Conservation (phyloP, 176 grass and related monocot species). For the Elaeis guineensis region DNA sequence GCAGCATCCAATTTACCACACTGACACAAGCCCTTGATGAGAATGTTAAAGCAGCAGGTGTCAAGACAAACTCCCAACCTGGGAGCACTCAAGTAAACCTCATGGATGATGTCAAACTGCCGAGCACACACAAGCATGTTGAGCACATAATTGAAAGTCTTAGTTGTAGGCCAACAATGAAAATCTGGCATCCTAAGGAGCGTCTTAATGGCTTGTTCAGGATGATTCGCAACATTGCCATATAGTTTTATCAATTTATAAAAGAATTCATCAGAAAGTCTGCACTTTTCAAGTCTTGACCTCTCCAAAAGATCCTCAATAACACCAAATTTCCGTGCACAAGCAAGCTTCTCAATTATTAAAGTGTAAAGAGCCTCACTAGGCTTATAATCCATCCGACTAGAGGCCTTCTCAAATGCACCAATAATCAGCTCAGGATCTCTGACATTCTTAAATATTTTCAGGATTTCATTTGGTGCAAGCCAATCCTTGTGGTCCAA, state of each 20-base stretch:
- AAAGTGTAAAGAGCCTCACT: slow-evolving; percentile 64
- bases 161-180: slow-evolving; percentile 52
- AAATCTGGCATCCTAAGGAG: slow-evolving; percentile 60
- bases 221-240: slow-evolving; percentile 66
- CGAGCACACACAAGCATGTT: slow-evolving; percentile 77
- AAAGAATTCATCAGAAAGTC: slow-evolving; percentile 73
- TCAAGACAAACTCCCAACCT: slow-evolving; percentile 50
- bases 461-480: slow-evolving; percentile 71
- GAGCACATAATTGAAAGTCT: slow-evolving; percentile 85
- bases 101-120: slow-evolving; percentile 64
- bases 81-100: slow-evolving; percentile 52
- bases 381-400: slow-evolving; percentile 61
- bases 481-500: slow-evolving; percentile 89
- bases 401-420: slow-evolving; percentile 40
- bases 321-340: slow-evolving; percentile 50
- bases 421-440: slow-evolving; percentile 37
- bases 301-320: slow-evolving; percentile 52
- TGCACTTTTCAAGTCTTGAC: slow-evolving; percentile 39
- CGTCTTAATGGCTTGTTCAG: slow-evolving; percentile 49
- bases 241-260: slow-evolving; percentile 84
- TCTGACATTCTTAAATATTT: slow-evolving; percentile 53
- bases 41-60: slow-evolving; percentile 83
- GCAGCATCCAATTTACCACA: slow-evolving; percentile 43
- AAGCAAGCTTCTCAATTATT: slow-evolving; percentile 60
- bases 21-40: slow-evolving; percentile 69